Evolutionary conservation across 768 basidiomycete genomes (phyloP).

Genomic region (Cantharellus cinnabarinus): DNA sequence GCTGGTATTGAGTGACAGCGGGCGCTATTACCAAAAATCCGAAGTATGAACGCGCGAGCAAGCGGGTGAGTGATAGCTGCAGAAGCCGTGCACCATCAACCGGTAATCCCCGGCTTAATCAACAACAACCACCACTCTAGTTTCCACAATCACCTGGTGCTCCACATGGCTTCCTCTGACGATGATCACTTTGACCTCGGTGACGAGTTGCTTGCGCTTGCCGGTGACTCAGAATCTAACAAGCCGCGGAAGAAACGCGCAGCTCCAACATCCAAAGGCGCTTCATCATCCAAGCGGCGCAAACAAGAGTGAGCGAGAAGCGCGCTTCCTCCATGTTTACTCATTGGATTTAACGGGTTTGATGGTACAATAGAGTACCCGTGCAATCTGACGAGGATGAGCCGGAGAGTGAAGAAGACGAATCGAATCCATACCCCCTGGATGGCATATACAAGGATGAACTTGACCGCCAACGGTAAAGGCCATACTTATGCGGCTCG

Average conservation of each 20-base stretch:
- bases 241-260: constrained; percentile 10
- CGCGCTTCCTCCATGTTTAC: neutral
- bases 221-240: constrained; percentile 8
- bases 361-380: neutral
- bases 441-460: constrained; percentile 85
- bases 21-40: too few relatives aligned
- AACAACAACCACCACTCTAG: too few relatives aligned
- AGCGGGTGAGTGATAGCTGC: too few relatives aligned
- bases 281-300: constrained; percentile 31
- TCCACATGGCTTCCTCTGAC: constrained; percentile 3
- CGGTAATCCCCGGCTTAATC: too few relatives aligned
- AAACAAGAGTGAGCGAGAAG: constrained; percentile 41
- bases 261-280: constrained; percentile 1
- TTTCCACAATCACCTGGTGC: too few relatives aligned
- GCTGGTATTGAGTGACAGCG: too few relatives aligned
- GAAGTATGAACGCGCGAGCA: too few relatives aligned
- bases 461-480: constrained; percentile 62
- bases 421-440: constrained; percentile 58
- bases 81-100: too few relatives aligned
- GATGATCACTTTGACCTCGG: constrained; percentile 13
- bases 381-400: constrained; percentile 24
- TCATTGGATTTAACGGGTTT: neutral
- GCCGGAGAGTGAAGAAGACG: constrained; percentile 39
- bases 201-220: constrained; percentile 16
- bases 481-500: neutral